Evolutionary conservation across 352 stramenopile genomes (phyloP).

Genomic region (Globisporangium splendens): DNA sequence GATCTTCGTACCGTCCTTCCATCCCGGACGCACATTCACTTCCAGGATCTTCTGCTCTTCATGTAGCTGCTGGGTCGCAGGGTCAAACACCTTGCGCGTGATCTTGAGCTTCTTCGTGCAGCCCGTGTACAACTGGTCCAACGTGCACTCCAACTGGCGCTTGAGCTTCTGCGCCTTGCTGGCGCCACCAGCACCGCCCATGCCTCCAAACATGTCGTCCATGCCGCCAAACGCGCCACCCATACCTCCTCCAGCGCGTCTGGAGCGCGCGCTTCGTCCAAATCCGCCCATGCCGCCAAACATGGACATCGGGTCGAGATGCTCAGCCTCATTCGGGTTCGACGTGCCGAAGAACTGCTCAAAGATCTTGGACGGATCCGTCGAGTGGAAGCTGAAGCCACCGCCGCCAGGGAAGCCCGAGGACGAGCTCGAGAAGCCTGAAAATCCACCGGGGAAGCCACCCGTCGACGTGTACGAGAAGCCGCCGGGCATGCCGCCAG

Average conservation of each 20-base stretch:
- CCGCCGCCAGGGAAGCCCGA: conserved; percentile 49
- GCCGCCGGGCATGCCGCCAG: conserved; percentile 25
- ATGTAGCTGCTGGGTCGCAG: conserved; percentile 78
- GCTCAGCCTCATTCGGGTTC: conserved; percentile 72
- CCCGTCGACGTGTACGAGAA: conserved; percentile 15
- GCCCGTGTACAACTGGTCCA: conserved; percentile 86
- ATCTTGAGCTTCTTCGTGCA: conserved; percentile 93
- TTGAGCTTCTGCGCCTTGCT: conserved; percentile 49
- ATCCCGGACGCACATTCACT: conserved; percentile 94
- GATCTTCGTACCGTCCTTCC: conserved; percentile 95
- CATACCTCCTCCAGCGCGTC: conserved; percentile 18
- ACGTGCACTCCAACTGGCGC: conserved; percentile 89
- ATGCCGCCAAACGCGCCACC: conserved; percentile 42
- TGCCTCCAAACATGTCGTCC: conserved; percentile 45
- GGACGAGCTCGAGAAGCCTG: conserved; percentile 49
- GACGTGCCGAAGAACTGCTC: conserved; percentile 89
- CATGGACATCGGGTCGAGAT: conserved; percentile 73
- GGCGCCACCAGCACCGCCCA: conserved; percentile 12
- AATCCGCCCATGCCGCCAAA: conserved; percentile 23
- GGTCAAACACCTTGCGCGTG: conserved; percentile 89
- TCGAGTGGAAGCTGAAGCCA: conserved; percentile 74
- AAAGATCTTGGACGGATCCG: conserved; percentile 86
- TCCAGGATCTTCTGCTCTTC: conserved; percentile 96
- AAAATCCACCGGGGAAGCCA: conserved; percentile 17
- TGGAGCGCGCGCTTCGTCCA: neutral